phyloP scores from a whole-genome alignment of 2,329 filamentous ascomycete species.

The Alternaria novae-zelandiae region DNA sequence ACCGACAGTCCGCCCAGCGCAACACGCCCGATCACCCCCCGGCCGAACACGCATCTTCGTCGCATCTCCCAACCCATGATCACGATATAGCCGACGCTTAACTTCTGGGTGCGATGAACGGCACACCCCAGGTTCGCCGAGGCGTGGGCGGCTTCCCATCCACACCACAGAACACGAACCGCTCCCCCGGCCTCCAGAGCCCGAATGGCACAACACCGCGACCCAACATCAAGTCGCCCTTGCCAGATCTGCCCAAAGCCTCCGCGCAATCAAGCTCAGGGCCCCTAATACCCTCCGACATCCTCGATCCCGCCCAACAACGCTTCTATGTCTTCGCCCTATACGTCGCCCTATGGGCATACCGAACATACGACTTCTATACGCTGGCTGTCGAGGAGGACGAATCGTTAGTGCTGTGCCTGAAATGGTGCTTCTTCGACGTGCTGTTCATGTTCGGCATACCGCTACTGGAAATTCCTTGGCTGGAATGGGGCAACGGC shows the following conservation, averaged over 20 bases:
- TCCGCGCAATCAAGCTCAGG: constrained; percentile 34
- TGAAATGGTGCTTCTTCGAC: constrained; percentile 93
- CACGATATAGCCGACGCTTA: constrained; percentile 18
- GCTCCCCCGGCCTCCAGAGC: constrained; percentile 34
- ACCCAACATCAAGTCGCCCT: constrained; percentile 43
- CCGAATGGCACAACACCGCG: constrained; percentile 33
- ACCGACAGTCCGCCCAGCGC: constrained; percentile 14
- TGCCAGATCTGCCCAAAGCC: constrained; percentile 42
- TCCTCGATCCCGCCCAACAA: constrained; percentile 90
- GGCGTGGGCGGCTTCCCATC: constrained; percentile 78
- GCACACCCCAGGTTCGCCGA: constrained; percentile 74
- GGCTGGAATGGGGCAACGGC: constrained; percentile 87
- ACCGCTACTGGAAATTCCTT: constrained; percentile 88
- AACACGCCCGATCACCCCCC: constrained; percentile 12
- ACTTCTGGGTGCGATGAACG: constrained; percentile 73
- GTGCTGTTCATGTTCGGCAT: constrained; percentile 85
- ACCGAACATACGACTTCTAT: constrained; percentile 87
- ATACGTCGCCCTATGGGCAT: constrained; percentile 77
- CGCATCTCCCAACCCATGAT: constrained; percentile 23
- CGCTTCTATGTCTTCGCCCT: constrained; percentile 84
- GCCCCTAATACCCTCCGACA: constrained; percentile 79
- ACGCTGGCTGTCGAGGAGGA: constrained; percentile 79
- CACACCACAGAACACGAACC: constrained; percentile 64
- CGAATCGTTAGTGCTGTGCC: constrained; percentile 85
- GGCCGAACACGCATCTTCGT: constrained; percentile 1